Percentiles rank a stretch among this genome's conserved stretches.
phyloP scores from a whole-genome alignment of 495 filamentous ascomycete genomes.

The Lepraria neglecta region DNA sequence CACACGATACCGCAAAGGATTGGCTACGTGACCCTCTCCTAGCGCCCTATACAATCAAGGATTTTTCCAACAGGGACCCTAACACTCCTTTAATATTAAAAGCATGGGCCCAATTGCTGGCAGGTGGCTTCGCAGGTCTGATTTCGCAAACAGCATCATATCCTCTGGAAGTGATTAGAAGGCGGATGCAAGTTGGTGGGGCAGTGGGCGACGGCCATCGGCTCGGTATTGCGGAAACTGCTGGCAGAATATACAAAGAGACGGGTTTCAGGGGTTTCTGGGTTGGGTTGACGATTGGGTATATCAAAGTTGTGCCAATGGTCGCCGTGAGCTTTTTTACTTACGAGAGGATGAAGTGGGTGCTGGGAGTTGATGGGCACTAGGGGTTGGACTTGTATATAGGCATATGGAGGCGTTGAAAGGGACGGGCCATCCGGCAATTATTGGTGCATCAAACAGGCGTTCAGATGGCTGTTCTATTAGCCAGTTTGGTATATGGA shows the following conservation, averaged over 20 bases:
- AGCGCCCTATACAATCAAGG: slow-evolving; percentile 60
- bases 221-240: slow-evolving; percentile 72
- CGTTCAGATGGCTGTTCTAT: no score
- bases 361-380: slow-evolving; percentile 54
- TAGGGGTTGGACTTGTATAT: slow-evolving; percentile 56
- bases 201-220: slow-evolving; percentile 84
- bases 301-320: slow-evolving; percentile 91
- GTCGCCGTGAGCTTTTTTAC: slow-evolving; percentile 67
- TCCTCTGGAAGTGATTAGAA: slow-evolving; percentile 83
- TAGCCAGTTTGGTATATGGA: no score
- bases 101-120: slow-evolving; percentile 74
- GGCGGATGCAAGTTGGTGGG: slow-evolving; percentile 93
- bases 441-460: no score
- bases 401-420: not conserved
- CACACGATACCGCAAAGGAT: slow-evolving; percentile 83
- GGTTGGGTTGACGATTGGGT: slow-evolving; percentile 89
- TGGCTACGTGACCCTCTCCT: slow-evolving; percentile 61
- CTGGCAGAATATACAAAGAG: slow-evolving; percentile 63
- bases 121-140: slow-evolving; percentile 78
- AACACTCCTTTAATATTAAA: slow-evolving; percentile 50
- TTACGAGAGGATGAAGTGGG: slow-evolving; percentile 54
- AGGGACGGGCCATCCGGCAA: no score
- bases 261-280: slow-evolving; percentile 78
- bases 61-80: slow-evolving; percentile 31
- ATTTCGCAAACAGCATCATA: slow-evolving; percentile 89